These are phyloP conservation scores for Geum urbanum DNA, from an alignment of 306 rosid species.

Conservation along the genomic window DNA sequence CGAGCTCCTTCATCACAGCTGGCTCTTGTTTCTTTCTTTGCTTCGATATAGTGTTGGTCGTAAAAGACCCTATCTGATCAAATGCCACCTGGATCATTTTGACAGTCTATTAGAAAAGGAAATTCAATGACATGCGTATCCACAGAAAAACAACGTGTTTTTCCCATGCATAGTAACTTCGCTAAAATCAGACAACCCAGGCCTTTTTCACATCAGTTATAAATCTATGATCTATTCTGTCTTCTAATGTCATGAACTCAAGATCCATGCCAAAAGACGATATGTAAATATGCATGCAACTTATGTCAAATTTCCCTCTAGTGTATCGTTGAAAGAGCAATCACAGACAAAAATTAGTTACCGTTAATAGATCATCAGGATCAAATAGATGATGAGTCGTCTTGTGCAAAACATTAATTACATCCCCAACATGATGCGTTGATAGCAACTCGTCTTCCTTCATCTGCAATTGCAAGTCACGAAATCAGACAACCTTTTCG, in stretches of 20 bases:
- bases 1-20: slow-evolving; percentile 93
- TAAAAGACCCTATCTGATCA: slow-evolving; percentile 90
- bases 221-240: neutral
- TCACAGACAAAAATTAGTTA: slow-evolving; percentile 20
- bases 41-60: slow-evolving; percentile 84
- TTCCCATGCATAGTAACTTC: neutral
- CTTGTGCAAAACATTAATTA: slow-evolving; percentile 68
- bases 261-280: slow-evolving; percentile 1
- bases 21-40: slow-evolving; percentile 98
- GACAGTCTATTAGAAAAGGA: neutral
- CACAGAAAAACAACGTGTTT: neutral
- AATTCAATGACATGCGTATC: neutral
- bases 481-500: slow-evolving; percentile 21
- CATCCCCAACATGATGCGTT: slow-evolving; percentile 91
- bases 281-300: neutral
- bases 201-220: slow-evolving; percentile 3
- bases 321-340: neutral
- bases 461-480: slow-evolving; percentile 59
- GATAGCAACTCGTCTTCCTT: slow-evolving; percentile 75
- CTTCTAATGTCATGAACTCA: neutral
- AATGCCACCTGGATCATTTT: slow-evolving; percentile 73
- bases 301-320: neutral
- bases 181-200: neutral
- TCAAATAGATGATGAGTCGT: slow-evolving; percentile 92
- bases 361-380: slow-evolving; percentile 89